phyloP scores from a whole-genome alignment of 2,329 filamentous ascomycete genomes.

The Penicillium nordicum region DNA sequence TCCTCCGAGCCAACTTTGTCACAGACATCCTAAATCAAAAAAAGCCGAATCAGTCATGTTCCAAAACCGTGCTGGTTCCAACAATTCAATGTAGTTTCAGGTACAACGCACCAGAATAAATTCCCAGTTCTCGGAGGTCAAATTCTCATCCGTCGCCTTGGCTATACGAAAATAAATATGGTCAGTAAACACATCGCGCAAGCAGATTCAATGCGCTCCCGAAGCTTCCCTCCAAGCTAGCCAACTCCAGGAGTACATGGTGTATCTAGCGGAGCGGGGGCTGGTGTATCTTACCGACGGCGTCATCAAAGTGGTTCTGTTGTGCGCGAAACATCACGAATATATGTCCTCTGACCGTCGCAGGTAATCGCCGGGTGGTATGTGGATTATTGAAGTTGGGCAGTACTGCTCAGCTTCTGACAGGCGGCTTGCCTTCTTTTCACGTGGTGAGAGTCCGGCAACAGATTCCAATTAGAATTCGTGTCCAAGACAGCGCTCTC shows the following conservation, averaged over 20 bases:
- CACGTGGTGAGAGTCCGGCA: not conserved
- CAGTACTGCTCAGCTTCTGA: slow-evolving; percentile 9
- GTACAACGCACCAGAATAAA: slow-evolving; percentile 55
- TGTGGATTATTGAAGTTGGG: slow-evolving; percentile 11
- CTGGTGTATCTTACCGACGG: slow-evolving; percentile 54
- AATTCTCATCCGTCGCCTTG: slow-evolving; percentile 94
- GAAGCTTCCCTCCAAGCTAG: not conserved
- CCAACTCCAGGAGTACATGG: not conserved
- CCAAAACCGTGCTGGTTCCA: not conserved
- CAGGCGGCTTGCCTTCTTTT: not conserved
- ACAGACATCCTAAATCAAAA: slow-evolving; percentile 52
- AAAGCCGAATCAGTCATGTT: slow-evolving; percentile 11
- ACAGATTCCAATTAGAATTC: not conserved
- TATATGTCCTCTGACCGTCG: slow-evolving; percentile 10
- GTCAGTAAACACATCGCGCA: slow-evolving; percentile 23
- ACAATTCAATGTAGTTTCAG: not conserved
- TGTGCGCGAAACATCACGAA: slow-evolving; percentile 57
- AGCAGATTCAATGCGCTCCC: not conserved
- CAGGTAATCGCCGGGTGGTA: slow-evolving; percentile 6
- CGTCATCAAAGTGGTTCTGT: slow-evolving; percentile 68
- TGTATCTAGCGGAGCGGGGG: not conserved
- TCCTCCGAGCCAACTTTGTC: slow-evolving; percentile 56
- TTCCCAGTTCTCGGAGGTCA: slow-evolving; percentile 81
- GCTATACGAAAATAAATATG: slow-evolving; percentile 44
- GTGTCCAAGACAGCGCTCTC: not conserved